Evolutionary conservation across 2,329 filamentous ascomycete species (phyloP).

Genomic region (Scopulariopsis brevicaulis): DNA sequence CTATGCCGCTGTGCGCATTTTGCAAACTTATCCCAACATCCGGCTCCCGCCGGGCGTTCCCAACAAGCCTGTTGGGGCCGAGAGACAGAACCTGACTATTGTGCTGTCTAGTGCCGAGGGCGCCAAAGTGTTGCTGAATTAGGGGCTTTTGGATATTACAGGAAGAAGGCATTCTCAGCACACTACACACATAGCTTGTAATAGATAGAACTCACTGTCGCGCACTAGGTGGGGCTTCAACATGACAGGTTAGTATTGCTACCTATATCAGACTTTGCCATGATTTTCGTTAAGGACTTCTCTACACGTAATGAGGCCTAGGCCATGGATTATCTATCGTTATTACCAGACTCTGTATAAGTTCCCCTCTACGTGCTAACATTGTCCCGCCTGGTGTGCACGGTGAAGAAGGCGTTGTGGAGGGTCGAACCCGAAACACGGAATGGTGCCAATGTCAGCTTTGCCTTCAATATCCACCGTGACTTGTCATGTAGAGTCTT

Average conservation of each 20-base stretch:
- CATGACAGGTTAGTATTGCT: neutral
- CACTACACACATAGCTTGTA: neutral
- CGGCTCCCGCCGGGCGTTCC: slow-evolving; percentile 6
- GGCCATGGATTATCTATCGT: too few species aligned
- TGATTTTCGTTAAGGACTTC: too few species aligned
- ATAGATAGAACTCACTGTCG: neutral
- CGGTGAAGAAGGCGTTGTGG: too few species aligned
- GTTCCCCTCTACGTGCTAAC: too few species aligned
- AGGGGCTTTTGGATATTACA: neutral
- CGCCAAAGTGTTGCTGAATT: neutral
- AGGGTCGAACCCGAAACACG: too few species aligned
- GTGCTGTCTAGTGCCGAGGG: slow-evolving; percentile 8
- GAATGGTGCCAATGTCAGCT: too few species aligned
- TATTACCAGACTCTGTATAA: too few species aligned
- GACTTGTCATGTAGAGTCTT: too few species aligned
- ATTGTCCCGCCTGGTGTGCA: too few species aligned
- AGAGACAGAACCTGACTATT: slow-evolving; percentile 12
- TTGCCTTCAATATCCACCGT: too few species aligned
- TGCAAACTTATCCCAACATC: neutral
- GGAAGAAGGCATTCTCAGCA: neutral
- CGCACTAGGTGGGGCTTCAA: neutral
- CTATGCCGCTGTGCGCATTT: slow-evolving; percentile 8
- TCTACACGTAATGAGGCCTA: too few species aligned
- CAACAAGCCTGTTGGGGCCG: slow-evolving; percentile 9
- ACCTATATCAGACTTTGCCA: too few species aligned